Conservation (phyloP, 2,329 filamentous ascomycete species). For the Botryotinia narcissicola region DNA sequence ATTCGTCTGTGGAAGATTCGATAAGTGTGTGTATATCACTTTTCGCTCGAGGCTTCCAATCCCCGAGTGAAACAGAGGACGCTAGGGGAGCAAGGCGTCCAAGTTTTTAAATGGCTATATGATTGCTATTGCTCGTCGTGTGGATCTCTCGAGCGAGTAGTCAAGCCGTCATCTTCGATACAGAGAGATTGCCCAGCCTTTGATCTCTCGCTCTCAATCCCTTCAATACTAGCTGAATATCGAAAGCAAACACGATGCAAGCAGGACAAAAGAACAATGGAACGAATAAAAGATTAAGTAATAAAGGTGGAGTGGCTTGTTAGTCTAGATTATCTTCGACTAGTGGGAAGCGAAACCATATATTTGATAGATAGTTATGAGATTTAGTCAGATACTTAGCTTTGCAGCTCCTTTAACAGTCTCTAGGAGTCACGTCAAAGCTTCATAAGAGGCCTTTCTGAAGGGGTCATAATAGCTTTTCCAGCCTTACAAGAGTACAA, state of each 20-base stretch:
- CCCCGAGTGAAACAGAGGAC: neutral
- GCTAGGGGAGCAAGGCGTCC: neutral
- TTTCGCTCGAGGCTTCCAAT: neutral
- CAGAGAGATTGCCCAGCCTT: neutral
- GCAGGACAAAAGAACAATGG: neutral
- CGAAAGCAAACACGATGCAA: neutral
- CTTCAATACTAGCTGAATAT: neutral
- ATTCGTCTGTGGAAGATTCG: neutral
- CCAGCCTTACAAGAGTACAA: neutral
- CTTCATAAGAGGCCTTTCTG: neutral
- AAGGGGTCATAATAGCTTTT: neutral
- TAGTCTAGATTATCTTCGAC: neutral
- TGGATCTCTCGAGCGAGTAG: neutral
- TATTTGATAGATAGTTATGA: neutral
- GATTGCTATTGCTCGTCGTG: neutral
- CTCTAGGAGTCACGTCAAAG: neutral
- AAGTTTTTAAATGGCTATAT: neutral
- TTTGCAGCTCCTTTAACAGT: neutral
- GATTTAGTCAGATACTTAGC: neutral
- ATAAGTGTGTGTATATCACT: neutral
- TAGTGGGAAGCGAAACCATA: neutral
- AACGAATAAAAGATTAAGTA: neutral
- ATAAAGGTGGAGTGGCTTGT: neutral
- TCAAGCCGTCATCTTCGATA: neutral
- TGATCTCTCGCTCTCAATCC: neutral